These are phyloP conservation scores for Termitomyces sp. DNA, from an alignment of 768 basidiomycete genomes.

Conservation along the genomic window DNA sequence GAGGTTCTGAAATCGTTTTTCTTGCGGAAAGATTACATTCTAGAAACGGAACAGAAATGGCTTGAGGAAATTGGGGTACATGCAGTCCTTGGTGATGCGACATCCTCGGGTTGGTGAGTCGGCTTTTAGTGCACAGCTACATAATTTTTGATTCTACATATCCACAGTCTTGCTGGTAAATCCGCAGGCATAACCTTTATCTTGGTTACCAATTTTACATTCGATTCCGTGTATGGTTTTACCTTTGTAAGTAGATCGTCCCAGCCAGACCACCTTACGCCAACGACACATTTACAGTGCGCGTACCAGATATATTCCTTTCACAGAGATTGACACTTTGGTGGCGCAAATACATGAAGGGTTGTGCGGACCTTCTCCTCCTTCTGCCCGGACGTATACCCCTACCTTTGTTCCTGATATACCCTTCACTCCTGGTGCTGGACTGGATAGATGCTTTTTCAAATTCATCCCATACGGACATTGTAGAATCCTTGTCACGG, in stretches of 20 bases:
- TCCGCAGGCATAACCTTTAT: constrained; percentile 59
- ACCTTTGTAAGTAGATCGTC: constrained; percentile 44
- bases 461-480: constrained; percentile 39
- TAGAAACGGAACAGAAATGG: constrained; percentile 55
- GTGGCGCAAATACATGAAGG: constrained; percentile 60
- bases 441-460: constrained; percentile 53
- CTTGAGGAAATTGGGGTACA: constrained; percentile 42
- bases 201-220: constrained; percentile 78
- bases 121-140: background rate
- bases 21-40: constrained; percentile 41
- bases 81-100: constrained; percentile 71
- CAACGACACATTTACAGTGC: constrained; percentile 17
- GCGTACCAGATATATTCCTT: constrained; percentile 46
- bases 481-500: constrained; percentile 35
- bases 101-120: constrained; percentile 70
- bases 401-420: constrained; percentile 60
- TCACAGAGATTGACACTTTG: constrained; percentile 44
- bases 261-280: constrained; percentile 9
- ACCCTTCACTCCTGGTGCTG: constrained; percentile 52
- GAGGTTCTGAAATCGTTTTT: constrained; percentile 58
- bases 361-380: constrained; percentile 64
- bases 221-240: constrained; percentile 81
- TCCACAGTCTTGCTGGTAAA: constrained; percentile 59
- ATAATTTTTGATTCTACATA: background rate
- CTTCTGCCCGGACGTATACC: constrained; percentile 71